Evolutionary conservation across 208 protist species (phyloP).

Genomic region (Phytomonas serpens): DNA sequence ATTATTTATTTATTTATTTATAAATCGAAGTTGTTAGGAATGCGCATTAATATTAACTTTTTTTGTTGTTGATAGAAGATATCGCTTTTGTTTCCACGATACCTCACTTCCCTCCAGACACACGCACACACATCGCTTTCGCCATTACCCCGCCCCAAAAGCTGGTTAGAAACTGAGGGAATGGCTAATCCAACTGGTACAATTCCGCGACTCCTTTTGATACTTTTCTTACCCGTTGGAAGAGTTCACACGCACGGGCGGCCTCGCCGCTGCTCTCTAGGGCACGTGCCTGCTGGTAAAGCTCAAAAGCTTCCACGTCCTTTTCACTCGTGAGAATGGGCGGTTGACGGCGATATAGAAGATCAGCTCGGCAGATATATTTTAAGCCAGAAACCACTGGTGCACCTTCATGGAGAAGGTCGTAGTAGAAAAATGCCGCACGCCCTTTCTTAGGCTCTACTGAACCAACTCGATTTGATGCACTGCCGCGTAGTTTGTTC

Average conservation of each 20-base stretch:
- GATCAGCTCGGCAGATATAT: conserved; percentile 83
- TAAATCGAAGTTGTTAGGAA: background rate
- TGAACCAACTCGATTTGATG: conserved; percentile 32
- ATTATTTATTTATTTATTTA: too few species aligned
- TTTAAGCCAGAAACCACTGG: conserved; percentile 62
- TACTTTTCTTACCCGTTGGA: conserved; percentile 60
- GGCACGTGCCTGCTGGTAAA: conserved; percentile 69
- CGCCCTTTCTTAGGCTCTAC: conserved; percentile 57
- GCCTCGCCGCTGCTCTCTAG: conserved; percentile 69
- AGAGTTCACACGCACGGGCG: conserved; percentile 55
- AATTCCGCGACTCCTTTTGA: conserved; percentile 68
- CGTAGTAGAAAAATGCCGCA: conserved; percentile 83
- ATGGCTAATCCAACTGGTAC: conserved; percentile 62
- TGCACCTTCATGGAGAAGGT: conserved; percentile 78
- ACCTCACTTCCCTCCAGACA: background rate
- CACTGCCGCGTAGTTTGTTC: conserved; percentile 47
- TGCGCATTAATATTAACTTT: background rate
- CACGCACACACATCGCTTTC: background rate
- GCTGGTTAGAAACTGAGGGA: background rate
- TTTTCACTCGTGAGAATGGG: conserved; percentile 53
- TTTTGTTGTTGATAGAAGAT: background rate
- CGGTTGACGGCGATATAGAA: conserved; percentile 70
- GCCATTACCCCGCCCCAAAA: background rate
- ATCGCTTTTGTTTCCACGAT: background rate
- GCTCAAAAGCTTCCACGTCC: conserved; percentile 55